phyloP scores from a whole-genome alignment of 2,329 filamentous ascomycete species.

The Verticillium tricorpus region DNA sequence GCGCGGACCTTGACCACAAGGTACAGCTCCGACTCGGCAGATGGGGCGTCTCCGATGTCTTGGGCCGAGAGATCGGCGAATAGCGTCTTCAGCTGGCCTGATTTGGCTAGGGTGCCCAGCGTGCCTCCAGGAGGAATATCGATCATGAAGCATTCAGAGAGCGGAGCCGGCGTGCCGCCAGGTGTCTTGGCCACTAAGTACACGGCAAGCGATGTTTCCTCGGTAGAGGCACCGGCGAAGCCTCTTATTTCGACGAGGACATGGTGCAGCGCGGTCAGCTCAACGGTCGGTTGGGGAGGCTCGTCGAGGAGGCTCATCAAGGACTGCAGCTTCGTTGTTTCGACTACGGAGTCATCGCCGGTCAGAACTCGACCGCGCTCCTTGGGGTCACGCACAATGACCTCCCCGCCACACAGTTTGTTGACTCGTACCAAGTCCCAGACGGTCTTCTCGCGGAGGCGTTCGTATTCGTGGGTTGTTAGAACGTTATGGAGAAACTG shows the following conservation, averaged over 20 bases:
- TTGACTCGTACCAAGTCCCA: constrained; percentile 95
- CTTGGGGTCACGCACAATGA: constrained; percentile 87
- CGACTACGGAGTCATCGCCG: constrained; percentile 87
- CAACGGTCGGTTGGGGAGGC: constrained; percentile 63
- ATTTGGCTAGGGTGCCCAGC: constrained; percentile 59
- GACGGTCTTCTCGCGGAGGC: constrained; percentile 80
- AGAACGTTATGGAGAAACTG: constrained; percentile 93
- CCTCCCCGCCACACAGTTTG: constrained; percentile 87
- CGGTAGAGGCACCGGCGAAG: constrained; percentile 71
- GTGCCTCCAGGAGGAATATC: constrained; percentile 72
- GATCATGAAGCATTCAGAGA: constrained; percentile 81
- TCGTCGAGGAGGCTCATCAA: constrained; percentile 92
- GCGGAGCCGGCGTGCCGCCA: constrained; percentile 55
- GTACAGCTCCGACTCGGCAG: constrained; percentile 70
- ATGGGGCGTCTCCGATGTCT: constrained; percentile 60
- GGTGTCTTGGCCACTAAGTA: constrained; percentile 71
- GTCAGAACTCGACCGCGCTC: constrained; percentile 83
- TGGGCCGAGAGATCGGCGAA: constrained; percentile 80
- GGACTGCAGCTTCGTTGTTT: constrained; percentile 86
- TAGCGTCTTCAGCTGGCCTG: constrained; percentile 72
- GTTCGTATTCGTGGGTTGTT: constrained; percentile 77
- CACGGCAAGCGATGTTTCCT: constrained; percentile 70
- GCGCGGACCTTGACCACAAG: constrained; percentile 77
- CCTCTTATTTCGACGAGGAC: constrained; percentile 79
- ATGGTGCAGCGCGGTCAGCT: constrained; percentile 72